phyloP scores from a whole-genome alignment of 768 basidiomycete species.

The Phanerochaete carnosa region DNA sequence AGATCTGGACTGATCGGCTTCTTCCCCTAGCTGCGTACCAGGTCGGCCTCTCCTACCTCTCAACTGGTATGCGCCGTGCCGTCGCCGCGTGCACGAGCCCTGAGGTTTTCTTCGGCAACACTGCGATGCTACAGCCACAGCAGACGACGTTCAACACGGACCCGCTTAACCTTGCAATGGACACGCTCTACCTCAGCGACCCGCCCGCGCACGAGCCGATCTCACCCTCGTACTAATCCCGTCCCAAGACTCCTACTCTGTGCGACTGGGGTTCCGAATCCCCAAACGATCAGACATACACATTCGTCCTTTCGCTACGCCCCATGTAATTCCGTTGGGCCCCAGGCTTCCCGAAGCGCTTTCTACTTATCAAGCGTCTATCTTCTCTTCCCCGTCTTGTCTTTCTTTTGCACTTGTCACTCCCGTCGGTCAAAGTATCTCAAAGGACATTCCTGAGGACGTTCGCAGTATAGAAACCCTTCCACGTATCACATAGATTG shows the following conservation, averaged over 20 bases:
- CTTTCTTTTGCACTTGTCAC: not conserved
- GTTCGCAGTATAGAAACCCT: not conserved
- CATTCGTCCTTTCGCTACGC: not conserved
- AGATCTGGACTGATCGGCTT: not conserved
- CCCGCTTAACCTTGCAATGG: conserved; percentile 38
- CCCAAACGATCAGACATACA: not conserved
- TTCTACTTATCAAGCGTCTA: not conserved
- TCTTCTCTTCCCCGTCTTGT: not conserved
- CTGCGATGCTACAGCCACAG: conserved; percentile 32
- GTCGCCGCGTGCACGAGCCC: conserved; percentile 93
- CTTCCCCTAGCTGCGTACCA: conserved; percentile 78
- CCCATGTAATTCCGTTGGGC: not conserved
- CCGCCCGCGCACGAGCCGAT: conserved; percentile 13
- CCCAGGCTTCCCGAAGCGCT: not conserved
- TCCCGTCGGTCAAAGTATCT: not conserved
- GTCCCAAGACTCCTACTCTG: not conserved
- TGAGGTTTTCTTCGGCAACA: conserved; percentile 74
- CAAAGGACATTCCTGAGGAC: conserved; percentile 1
- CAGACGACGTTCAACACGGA: conserved; percentile 30
- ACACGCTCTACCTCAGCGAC: conserved; percentile 25
- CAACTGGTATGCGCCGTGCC: conserved; percentile 91
- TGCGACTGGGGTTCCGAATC: not conserved
- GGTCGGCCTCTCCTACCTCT: conserved; percentile 92
- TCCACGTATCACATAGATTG: not conserved
- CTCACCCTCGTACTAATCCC: conserved; percentile 3